A percentile compares a stretch with the other conserved stretches of the same genome.
phyloP scores from a whole-genome alignment of 2,329 filamentous ascomycete species.

The Pestalotiopsis sp. region DNA sequence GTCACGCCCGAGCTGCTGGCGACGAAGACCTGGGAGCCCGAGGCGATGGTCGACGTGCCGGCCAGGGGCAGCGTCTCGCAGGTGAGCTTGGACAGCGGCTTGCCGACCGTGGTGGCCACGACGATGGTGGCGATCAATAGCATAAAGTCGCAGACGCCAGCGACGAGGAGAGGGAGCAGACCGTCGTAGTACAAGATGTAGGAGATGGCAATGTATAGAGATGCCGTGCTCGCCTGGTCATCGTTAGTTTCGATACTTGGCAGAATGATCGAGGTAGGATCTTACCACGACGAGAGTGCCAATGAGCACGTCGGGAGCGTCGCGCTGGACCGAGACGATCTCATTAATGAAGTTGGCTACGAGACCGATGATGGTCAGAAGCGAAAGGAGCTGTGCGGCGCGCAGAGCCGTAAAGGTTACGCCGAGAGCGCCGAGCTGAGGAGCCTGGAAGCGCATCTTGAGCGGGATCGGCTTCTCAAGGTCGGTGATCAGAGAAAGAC shows the following conservation, averaged over 20 bases:
- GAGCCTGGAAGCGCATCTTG: slow-evolving; percentile 46
- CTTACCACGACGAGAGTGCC: slow-evolving; percentile 80
- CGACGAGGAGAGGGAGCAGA: slow-evolving; percentile 74
- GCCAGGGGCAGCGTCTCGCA: slow-evolving; percentile 59
- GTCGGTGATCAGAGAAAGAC: slow-evolving; percentile 44
- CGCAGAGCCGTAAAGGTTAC: slow-evolving; percentile 78
- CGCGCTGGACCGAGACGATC: slow-evolving; percentile 67
- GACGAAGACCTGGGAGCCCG: slow-evolving; percentile 11
- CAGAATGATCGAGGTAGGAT: slow-evolving; percentile 22
- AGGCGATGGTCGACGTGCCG: slow-evolving; percentile 39
- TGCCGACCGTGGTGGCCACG: slow-evolving; percentile 76
- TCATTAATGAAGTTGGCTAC: slow-evolving; percentile 80
- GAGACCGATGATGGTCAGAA: slow-evolving; percentile 79
- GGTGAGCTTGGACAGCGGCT: slow-evolving; percentile 76
- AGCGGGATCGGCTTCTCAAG: slow-evolving; percentile 31
- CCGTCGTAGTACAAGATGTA: slow-evolving; percentile 81
- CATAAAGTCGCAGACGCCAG: slow-evolving; percentile 65
- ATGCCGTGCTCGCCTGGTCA: slow-evolving; percentile 73
- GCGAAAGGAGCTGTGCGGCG: slow-evolving; percentile 68
- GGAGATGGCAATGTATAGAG: slow-evolving; percentile 78
- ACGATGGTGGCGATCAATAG: slow-evolving; percentile 79
- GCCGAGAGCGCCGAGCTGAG: slow-evolving; percentile 72
- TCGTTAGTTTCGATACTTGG: slow-evolving; percentile 17
- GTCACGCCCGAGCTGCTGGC: slow-evolving; percentile 26
- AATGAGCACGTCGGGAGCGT: slow-evolving; percentile 73